These are phyloP conservation scores for Colletotrichum gigasporum DNA, from an alignment of 2,329 filamentous ascomycete genomes.

Conservation along the genomic window DNA sequence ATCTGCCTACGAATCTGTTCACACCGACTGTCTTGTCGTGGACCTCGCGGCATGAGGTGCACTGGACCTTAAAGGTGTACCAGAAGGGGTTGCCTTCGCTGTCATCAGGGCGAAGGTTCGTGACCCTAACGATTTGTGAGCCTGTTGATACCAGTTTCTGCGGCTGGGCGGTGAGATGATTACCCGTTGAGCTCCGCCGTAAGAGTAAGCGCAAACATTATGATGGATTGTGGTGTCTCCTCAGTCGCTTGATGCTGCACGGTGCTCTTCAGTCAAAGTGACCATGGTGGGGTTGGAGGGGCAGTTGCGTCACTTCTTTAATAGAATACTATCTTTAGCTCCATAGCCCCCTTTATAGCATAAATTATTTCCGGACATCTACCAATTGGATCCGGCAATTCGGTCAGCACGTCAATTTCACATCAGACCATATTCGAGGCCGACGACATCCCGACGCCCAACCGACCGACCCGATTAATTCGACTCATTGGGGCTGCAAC, in stretches of 20 bases:
- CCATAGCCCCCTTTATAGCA: not conserved
- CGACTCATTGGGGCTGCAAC: slow-evolving; percentile 17
- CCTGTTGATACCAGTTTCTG: not conserved
- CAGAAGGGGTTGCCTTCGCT: slow-evolving; percentile 85
- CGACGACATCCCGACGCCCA: not conserved
- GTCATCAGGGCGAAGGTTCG: slow-evolving; percentile 86
- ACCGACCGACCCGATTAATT: slow-evolving; percentile 13
- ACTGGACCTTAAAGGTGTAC: slow-evolving; percentile 98
- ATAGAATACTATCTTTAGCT: not conserved
- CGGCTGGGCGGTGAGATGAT: slow-evolving; percentile 32
- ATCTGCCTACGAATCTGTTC: slow-evolving; percentile 81
- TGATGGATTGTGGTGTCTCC: slow-evolving; percentile 26
- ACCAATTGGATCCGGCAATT: slow-evolving; percentile 11
- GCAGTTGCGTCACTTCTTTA: slow-evolving; percentile 26
- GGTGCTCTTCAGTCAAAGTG: not conserved
- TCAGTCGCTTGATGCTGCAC: not conserved
- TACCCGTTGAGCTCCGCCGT: slow-evolving; percentile 78
- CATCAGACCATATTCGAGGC: slow-evolving; percentile 20
- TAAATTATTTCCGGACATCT: not conserved
- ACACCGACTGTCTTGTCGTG: slow-evolving; percentile 89
- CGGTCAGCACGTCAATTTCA: slow-evolving; percentile 1
- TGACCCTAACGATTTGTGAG: slow-evolving; percentile 70
- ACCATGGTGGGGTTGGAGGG: slow-evolving; percentile 31
- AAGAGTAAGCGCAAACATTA: slow-evolving; percentile 73
- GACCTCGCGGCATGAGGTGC: slow-evolving; percentile 93